phyloP scores from a whole-genome alignment of 805 yeast species.

The Myxozyma geophila region DNA sequence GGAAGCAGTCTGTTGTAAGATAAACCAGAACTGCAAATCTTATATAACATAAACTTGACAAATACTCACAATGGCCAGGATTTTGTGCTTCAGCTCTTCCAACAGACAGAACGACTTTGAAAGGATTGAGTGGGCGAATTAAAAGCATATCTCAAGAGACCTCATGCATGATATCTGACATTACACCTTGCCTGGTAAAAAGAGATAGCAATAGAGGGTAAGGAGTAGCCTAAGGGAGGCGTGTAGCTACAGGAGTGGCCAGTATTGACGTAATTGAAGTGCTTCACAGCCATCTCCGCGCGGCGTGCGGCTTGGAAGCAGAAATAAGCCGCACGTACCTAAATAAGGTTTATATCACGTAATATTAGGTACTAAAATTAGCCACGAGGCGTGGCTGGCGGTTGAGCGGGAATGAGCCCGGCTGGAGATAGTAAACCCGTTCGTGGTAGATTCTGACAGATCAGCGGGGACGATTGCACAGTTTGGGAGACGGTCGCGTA shows the following conservation, averaged over 20 bases:
- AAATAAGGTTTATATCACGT: background rate
- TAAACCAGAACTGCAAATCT: background rate
- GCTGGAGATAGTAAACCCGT: no score
- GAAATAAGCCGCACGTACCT: background rate
- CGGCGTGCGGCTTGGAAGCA: no score
- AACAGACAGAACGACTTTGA: slow-evolving; percentile 69
- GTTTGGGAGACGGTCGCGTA: no score
- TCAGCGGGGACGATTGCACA: no score
- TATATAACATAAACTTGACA: background rate
- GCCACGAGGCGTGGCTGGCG: no score
- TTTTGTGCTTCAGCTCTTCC: slow-evolving; percentile 63
- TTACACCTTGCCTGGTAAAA: slow-evolving; percentile 62
- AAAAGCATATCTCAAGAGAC: slow-evolving; percentile 64
- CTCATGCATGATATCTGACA: slow-evolving; percentile 57
- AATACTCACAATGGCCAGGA: slow-evolving; percentile 72
- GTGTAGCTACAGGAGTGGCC: background rate
- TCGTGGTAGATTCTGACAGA: no score
- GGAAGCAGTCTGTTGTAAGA: background rate
- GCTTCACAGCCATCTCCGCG: no score
- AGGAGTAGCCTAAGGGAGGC: slow-evolving; percentile 57
- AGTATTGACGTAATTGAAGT: no score
- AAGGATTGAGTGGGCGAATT: slow-evolving; percentile 45
- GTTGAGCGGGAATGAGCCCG: no score
- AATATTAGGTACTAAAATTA: no score
- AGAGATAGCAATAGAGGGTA: slow-evolving; percentile 82